phyloP scores from a whole-genome alignment of 768 basidiomycete species.

The Boletus reticuloceps region DNA sequence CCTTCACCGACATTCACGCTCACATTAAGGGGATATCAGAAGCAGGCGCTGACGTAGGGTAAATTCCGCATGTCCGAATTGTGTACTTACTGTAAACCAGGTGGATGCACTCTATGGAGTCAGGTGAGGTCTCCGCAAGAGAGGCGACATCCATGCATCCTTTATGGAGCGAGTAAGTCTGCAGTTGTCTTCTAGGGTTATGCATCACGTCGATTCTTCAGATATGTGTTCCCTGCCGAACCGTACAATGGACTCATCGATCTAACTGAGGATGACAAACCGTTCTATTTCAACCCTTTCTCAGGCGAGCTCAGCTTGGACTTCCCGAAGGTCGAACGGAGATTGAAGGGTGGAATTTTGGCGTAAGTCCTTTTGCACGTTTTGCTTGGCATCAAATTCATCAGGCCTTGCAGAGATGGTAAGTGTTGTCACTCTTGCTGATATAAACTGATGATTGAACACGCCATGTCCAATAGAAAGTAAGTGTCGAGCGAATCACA shows the following conservation, averaged over 20 bases:
- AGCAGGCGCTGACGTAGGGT: conserved; percentile 79
- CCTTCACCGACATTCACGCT: conserved; percentile 75
- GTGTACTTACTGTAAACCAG: conserved; percentile 35
- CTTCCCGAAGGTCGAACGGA: conserved; percentile 78
- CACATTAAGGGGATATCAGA: conserved; percentile 83
- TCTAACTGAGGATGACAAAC: conserved; percentile 72
- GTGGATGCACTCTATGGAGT: conserved; percentile 92
- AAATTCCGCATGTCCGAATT: background rate
- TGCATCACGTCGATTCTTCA: conserved; percentile 27
- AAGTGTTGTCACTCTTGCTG: conserved; percentile 2
- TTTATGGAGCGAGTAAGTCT: conserved; percentile 84
- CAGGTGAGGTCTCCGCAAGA: conserved; percentile 65
- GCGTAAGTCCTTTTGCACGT: conserved; percentile 53
- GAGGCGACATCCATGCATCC: conserved; percentile 82
- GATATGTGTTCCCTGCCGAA: conserved; percentile 72
- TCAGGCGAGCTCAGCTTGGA: conserved; percentile 85
- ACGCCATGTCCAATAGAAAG: conserved; percentile 42
- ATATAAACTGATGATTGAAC: conserved; percentile 5
- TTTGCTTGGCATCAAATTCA: conserved; percentile 7
- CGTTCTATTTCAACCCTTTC: conserved; percentile 89
- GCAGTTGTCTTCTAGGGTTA: background rate
- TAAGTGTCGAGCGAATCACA: conserved; percentile 29
- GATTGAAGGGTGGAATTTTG: conserved; percentile 83
- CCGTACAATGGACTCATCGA: conserved; percentile 64
- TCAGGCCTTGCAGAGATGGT: conserved; percentile 33